Percentiles rank a stretch among this genome's conserved stretches.
These are phyloP conservation scores for Eucalyptus regnans DNA, from an alignment of 345 rosid genomes.

Conservation along the genomic window DNA sequence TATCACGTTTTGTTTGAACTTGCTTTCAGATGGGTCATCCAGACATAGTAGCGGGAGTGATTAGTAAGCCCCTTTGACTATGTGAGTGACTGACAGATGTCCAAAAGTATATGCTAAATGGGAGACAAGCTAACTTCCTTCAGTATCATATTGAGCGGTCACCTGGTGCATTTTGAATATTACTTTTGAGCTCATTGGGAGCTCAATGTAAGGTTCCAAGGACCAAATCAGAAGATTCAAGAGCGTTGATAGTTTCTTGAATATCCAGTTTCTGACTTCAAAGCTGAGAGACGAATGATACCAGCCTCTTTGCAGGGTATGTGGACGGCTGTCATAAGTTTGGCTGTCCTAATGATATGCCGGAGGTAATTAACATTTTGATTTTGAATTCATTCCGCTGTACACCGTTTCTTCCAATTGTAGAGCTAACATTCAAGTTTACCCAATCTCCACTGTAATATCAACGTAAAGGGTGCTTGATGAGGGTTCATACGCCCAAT, in stretches of 20 bases:
- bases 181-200: not conserved
- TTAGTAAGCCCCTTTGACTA: constrained; percentile 22
- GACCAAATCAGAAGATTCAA: not conserved
- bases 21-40: constrained; percentile 28
- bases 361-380: not conserved
- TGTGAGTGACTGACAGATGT: not conserved
- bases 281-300: not conserved
- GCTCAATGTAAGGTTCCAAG: not conserved
- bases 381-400: not conserved
- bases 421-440: not conserved
- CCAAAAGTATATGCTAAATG: not conserved
- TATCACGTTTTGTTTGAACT: not conserved
- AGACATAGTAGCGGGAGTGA: constrained; percentile 87
- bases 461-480: not conserved
- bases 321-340: not conserved
- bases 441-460: not conserved
- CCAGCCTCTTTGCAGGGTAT: not conserved
- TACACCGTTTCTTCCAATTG: not conserved
- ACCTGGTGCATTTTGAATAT: not conserved
- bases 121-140: not conserved
- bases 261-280: not conserved
- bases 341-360: not conserved
- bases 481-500: not conserved
- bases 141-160: not conserved
- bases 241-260: not conserved